A percentile compares a stretch with the other conserved stretches of the same genome.
Evolutionary conservation across 495 filamentous ascomycete genomes (phyloP).

Genomic region (Tuber microsphaerosporum): DNA sequence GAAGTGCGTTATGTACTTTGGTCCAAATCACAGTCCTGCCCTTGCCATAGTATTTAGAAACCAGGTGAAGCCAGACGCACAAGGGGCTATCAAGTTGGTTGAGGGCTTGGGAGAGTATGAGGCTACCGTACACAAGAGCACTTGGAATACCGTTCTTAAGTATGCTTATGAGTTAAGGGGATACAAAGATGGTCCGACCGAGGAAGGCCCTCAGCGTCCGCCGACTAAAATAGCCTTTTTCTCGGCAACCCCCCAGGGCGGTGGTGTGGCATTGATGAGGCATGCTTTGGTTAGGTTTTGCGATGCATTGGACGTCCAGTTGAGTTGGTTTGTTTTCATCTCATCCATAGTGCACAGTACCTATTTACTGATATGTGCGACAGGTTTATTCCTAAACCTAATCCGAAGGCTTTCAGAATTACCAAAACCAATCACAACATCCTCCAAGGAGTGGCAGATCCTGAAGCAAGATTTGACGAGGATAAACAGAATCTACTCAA

Average conservation of each 20-base stretch:
- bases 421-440: constrained; percentile 93
- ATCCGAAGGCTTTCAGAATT: constrained; percentile 74
- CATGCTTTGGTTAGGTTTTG: constrained; percentile 73
- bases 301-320: constrained; percentile 59
- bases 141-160: constrained; percentile 63
- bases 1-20: constrained; percentile 75
- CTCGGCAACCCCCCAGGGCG: constrained; percentile 77
- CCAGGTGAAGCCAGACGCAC: constrained; percentile 67
- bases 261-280: constrained; percentile 82
- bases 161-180: constrained; percentile 62
- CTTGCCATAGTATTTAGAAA: constrained; percentile 67
- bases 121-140: constrained; percentile 53
- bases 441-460: constrained; percentile 69
- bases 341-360: background rate
- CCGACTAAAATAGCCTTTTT: constrained; percentile 70
- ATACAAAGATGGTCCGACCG: constrained; percentile 43
- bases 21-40: constrained; percentile 65
- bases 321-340: constrained; percentile 62
- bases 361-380: constrained; percentile 10
- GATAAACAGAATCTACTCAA: constrained; percentile 49
- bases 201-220: background rate
- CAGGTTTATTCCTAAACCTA: constrained; percentile 73
- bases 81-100: constrained; percentile 45
- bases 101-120: constrained; percentile 58
- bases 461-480: constrained; percentile 59